These are phyloP conservation scores for Hirschfeldia incana DNA, from an alignment of 345 rosid genomes.

Conservation along the genomic window DNA sequence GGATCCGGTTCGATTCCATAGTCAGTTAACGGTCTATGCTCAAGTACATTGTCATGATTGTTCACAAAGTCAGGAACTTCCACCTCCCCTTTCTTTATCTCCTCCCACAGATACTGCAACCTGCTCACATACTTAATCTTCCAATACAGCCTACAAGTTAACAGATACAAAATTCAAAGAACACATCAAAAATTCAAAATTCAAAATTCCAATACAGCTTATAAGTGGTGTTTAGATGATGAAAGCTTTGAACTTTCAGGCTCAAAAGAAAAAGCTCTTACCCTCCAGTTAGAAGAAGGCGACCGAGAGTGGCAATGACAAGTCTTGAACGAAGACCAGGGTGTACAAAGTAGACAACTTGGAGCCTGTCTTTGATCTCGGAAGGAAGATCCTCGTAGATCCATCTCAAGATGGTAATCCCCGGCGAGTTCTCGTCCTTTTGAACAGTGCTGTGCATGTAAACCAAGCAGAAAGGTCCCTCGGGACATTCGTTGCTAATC, in stretches of 20 bases:
- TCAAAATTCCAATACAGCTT: too few relatives aligned
- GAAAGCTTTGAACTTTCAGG: neutral
- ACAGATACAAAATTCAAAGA: neutral
- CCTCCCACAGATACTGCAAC: constrained; percentile 84
- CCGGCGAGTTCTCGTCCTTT: constrained; percentile 85
- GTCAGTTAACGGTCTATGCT: constrained; percentile 85
- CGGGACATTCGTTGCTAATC: constrained; percentile 67
- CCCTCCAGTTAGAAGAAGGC: constrained; percentile 89
- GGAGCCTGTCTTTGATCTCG: constrained; percentile 76
- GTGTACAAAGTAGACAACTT: constrained; percentile 72
- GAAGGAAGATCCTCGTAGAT: constrained; percentile 87
- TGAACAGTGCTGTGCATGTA: constrained; percentile 87
- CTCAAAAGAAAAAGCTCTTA: constrained; percentile 26
- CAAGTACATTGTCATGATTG: constrained; percentile 73
- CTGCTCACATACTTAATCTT: constrained; percentile 93
- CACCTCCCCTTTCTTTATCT: constrained; percentile 72
- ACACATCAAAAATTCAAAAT: neutral
- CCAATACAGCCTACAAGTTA: constrained; percentile 64
- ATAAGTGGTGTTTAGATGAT: neutral
- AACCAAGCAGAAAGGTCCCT: constrained; percentile 79
- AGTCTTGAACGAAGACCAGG: constrained; percentile 92
- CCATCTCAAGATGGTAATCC: constrained; percentile 84
- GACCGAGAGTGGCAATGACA: constrained; percentile 84
- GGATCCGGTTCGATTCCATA: constrained; percentile 96
- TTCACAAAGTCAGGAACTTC: constrained; percentile 88